A percentile compares a stretch with the other conserved stretches of the same genome.
phyloP scores from a whole-genome alignment of 129 eudicot genomes.

The Apium graveolens region DNA sequence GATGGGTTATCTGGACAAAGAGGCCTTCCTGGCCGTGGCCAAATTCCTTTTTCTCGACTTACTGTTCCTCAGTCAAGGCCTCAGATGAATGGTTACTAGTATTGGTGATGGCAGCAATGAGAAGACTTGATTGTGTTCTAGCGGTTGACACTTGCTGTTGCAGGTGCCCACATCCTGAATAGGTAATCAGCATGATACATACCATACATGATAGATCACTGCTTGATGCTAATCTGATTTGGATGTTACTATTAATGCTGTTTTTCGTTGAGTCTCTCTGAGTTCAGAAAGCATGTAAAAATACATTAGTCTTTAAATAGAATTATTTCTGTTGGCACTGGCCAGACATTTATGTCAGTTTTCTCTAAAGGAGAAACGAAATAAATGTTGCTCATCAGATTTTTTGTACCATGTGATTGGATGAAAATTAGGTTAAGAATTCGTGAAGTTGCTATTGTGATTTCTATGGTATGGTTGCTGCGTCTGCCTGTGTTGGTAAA shows the following conservation, averaged over 20 bases:
- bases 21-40: slow-evolving; percentile 52
- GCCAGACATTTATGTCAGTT: neutral
- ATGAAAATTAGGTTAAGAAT: neutral
- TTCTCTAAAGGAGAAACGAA: neutral
- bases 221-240: neutral
- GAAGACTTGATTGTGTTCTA: neutral
- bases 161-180: no score
- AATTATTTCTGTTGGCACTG: neutral
- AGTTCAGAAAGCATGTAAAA: neutral
- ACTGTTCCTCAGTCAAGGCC: slow-evolving; percentile 60
- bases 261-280: neutral
- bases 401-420: neutral
- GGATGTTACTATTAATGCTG: neutral
- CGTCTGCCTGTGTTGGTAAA: neutral
- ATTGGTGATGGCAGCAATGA: neutral
- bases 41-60: slow-evolving; percentile 80
- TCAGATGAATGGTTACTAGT: slow-evolving; percentile 80
- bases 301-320: neutral
- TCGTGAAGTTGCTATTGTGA: neutral
- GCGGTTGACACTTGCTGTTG: neutral
- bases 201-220: neutral
- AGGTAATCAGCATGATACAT: neutral
- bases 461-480: neutral
- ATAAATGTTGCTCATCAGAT: neutral
- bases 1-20: slow-evolving; percentile 54